A percentile compares a stretch with the other conserved stretches of the same genome.
Evolutionary conservation across 139 green algal genomes (phyloP).

Genomic region (Chlorella sp.): DNA sequence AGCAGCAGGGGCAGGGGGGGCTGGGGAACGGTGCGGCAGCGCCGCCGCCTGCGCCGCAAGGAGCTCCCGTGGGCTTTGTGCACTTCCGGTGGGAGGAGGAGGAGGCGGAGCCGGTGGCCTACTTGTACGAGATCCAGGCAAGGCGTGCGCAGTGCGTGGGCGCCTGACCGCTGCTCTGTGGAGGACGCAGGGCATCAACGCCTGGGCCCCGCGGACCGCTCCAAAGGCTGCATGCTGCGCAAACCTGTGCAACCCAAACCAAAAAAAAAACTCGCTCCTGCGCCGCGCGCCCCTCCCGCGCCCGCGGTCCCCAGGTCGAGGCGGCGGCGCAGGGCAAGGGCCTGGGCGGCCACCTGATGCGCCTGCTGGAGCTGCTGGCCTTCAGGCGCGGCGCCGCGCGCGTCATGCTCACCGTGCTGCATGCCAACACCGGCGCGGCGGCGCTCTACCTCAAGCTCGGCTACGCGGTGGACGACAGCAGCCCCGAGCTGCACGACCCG

Average conservation of each 20-base stretch:
- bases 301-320: constrained; percentile 18
- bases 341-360: constrained; percentile 52
- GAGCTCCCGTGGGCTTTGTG: constrained; percentile 41
- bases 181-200: no score
- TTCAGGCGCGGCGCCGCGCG: constrained; percentile 21
- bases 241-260: not conserved
- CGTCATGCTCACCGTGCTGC: constrained; percentile 61
- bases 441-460: constrained; percentile 45
- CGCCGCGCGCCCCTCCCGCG: not conserved
- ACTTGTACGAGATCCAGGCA: constrained; percentile 57
- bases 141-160: not conserved
- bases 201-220: no score
- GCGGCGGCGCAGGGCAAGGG: constrained; percentile 38
- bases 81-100: constrained; percentile 57
- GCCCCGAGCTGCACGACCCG: constrained; percentile 14
- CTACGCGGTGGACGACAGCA: constrained; percentile 18
- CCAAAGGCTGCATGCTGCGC: no score
- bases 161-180: not conserved
- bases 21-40: not conserved
- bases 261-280: not conserved
- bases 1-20: not conserved
- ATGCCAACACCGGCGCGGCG: constrained; percentile 35
- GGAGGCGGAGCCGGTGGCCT: constrained; percentile 43
- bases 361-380: constrained; percentile 47
- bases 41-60: not conserved